Base-by-base conservation (phyloP, 495 filamentous ascomycete genomes). In the Saxophila tyrrhenica region DNA sequence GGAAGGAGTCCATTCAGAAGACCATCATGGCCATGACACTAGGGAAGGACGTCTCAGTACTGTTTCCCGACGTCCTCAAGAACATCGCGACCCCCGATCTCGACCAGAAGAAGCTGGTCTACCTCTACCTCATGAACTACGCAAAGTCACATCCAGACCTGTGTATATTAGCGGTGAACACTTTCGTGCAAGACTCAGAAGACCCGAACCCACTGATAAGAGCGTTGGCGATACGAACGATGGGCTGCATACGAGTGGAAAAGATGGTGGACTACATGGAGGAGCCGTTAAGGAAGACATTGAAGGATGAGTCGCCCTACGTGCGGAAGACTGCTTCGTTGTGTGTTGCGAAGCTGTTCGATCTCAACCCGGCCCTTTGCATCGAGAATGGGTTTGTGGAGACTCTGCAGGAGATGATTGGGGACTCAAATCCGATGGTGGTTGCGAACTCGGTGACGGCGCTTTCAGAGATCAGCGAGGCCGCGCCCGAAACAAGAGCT, bases 201-300 rank as follows among this genome's bases (percentile, higher is more conserved):
- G 92, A 99, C 68, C 92, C 92, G 49, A 99, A 99, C 66, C 92
- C 92, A 1, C 77, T 99, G 5, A 88, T 99, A 60, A 77, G 94
- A 69, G 92, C 92, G 17, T 75, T 99, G 15, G 92, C 92, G 43
- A 94, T 99, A 65, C 79, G 92, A 39, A 99, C 92, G n/a, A 99
- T 99, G 92, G 92, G 92, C 23, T 97, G 92, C 69, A 96, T 99
- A 56, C 78, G 92, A 41, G 92, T 99, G 56, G 92, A 97, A 58
- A 99, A 99, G 72, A 99, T 99, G 85, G 87, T 97, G 57, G 94
- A 99, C 65, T 99, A 99, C 68, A 96, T 97, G 92, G 92, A 99
- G 70, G 92, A 97, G 67, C 92, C 92, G 21, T 73, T 99, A 50
- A 80, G 92, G 58, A 99, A 99, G 70, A 99, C 92, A 17, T 75